These are phyloP conservation scores for Sporothrix luriei DNA, from an alignment of 2,329 filamentous ascomycete genomes.

Conservation along the genomic window DNA sequence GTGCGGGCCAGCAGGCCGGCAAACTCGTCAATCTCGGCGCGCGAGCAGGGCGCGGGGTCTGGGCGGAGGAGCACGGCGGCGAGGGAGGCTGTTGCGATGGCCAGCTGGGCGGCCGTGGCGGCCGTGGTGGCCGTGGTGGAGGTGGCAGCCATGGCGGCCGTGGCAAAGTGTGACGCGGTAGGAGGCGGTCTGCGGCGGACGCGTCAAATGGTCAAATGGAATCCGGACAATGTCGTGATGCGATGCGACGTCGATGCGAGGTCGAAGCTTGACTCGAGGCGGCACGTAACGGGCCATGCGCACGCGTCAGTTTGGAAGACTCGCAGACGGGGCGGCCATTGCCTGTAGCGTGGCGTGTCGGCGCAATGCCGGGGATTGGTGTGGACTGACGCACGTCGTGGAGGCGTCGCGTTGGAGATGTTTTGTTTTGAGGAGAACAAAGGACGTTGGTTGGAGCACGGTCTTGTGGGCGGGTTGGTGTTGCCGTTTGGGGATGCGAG, in stretches of 20 bases:
- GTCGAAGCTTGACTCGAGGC: no score
- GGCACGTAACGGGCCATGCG: not conserved
- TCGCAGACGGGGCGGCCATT: not conserved
- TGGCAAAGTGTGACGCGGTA: not conserved
- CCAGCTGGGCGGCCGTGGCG: conserved; percentile 65
- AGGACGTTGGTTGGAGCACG: conserved; percentile 1
- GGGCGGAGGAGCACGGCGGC: conserved; percentile 72
- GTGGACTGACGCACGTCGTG: no score
- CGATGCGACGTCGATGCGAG: not conserved
- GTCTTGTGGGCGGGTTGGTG: not conserved
- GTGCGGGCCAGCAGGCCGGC: conserved; percentile 66
- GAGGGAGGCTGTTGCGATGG: conserved; percentile 78
- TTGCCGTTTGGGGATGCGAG: not conserved
- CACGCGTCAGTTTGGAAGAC: not conserved
- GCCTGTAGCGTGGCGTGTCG: not conserved
- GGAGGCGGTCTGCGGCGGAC: not conserved
- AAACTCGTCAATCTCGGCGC: conserved; percentile 70
- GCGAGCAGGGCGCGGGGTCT: conserved; percentile 69
- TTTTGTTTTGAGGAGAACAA: not conserved
- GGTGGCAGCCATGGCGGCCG: not conserved
- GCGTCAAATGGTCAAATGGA: not conserved
- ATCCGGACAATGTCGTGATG: not conserved
- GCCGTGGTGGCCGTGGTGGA: not conserved
- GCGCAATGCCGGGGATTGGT: not conserved
- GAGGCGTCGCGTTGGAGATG: not conserved